These are phyloP conservation scores for Boletus tomentosulus DNA, from an alignment of 768 basidiomycete genomes.

Conservation along the genomic window DNA sequence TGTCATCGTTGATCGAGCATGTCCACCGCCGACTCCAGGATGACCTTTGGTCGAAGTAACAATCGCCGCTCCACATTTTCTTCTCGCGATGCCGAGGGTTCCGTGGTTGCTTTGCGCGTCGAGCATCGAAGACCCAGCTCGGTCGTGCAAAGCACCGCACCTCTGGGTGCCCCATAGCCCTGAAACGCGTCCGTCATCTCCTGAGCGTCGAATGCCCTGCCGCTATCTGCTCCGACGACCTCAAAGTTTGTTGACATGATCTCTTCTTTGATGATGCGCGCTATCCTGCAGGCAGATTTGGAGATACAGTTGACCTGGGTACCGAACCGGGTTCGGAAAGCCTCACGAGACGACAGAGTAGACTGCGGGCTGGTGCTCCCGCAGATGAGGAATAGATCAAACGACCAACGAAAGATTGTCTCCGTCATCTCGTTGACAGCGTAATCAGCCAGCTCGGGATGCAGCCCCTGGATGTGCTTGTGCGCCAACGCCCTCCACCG, in stretches of 20 bases:
- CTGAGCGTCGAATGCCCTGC: conserved; percentile 43
- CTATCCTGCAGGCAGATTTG: conserved; percentile 57
- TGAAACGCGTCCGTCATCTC: conserved; percentile 64
- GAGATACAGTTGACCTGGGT: conserved; percentile 65
- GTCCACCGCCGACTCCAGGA: conserved; percentile 65
- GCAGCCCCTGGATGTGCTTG: conserved; percentile 59
- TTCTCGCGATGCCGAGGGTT: conserved; percentile 31
- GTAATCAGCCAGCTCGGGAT: conserved; percentile 62
- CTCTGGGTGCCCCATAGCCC: conserved; percentile 48
- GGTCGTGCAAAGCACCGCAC: conserved; percentile 60
- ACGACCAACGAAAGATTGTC: conserved; percentile 68
- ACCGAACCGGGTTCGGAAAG: conserved; percentile 47
- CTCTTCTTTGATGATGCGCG: conserved; percentile 63
- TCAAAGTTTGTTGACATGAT: conserved; percentile 78
- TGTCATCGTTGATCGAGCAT: conserved; percentile 38
- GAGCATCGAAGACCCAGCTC: conserved; percentile 69
- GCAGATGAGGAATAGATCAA: conserved; percentile 62
- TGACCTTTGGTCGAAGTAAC: conserved; percentile 69
- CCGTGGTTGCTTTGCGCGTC: conserved; percentile 38
- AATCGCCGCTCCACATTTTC: conserved; percentile 52
- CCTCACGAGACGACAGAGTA: conserved; percentile 35
- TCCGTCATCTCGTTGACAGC: conserved; percentile 70
- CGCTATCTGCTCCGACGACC: conserved; percentile 56
- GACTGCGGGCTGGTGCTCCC: conserved; percentile 48
- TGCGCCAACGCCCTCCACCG: conserved; percentile 77